Percentiles rank a stretch among this genome's conserved stretches.
Evolutionary conservation across 495 filamentous ascomycete genomes (phyloP).

Genomic region (Trichoderma reesei): DNA sequence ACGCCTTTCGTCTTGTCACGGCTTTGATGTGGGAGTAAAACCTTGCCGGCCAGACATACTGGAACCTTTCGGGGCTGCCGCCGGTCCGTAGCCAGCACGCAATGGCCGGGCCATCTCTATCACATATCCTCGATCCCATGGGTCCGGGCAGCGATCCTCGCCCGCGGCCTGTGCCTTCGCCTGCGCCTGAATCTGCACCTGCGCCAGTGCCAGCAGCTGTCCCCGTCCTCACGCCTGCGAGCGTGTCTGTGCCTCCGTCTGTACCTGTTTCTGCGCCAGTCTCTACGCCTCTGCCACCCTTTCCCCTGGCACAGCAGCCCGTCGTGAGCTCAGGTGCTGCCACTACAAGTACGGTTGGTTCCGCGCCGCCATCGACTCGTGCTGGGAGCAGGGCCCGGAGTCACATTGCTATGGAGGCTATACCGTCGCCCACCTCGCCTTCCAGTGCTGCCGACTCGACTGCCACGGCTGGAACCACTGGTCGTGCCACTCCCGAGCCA

Average conservation of each 20-base stretch:
- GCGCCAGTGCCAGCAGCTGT: not conserved
- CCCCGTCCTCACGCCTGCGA: not conserved
- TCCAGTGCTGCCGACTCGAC: not conserved
- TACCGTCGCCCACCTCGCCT: not conserved
- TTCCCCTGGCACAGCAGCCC: not conserved
- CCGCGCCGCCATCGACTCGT: not conserved
- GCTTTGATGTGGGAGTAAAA: not conserved
- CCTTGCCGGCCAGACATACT: not conserved
- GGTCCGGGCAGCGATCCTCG: slow-evolving; percentile 1
- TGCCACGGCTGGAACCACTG: not conserved
- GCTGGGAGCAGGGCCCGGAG: not conserved
- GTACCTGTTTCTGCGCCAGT: not conserved
- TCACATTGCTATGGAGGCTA: not conserved
- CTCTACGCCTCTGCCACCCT: not conserved
- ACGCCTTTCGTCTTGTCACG: no score
- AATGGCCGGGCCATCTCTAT: slow-evolving; percentile 6
- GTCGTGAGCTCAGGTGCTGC: not conserved
- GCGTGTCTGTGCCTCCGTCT: not conserved
- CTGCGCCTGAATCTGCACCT: not conserved
- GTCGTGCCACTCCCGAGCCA: not conserved
- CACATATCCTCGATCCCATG: slow-evolving; percentile 9
- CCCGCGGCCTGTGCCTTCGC: not conserved
- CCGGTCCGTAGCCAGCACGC: slow-evolving; percentile 3
- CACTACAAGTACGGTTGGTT: not conserved
- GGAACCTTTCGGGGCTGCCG: not conserved